These are phyloP conservation scores for Trifolium fragiferum DNA, from an alignment of 306 rosid species.

Conservation along the genomic window DNA sequence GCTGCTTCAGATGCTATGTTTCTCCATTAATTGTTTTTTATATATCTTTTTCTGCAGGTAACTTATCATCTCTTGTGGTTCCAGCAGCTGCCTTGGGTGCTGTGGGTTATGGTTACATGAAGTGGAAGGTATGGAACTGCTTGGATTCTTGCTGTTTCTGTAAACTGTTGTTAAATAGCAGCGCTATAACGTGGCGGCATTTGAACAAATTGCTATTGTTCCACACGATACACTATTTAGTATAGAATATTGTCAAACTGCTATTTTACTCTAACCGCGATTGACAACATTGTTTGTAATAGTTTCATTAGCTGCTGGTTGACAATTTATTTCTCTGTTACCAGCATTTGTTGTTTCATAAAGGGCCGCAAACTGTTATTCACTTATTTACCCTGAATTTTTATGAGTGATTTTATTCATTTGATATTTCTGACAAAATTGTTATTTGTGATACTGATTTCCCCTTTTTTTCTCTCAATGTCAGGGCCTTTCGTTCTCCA, in stretches of 20 bases:
- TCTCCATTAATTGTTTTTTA: slow-evolving; percentile 5
- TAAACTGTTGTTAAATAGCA: too few relatives aligned
- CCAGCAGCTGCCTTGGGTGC: slow-evolving; percentile 88
- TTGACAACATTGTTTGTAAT: neutral
- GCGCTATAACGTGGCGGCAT: too few relatives aligned
- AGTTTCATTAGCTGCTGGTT: slow-evolving; percentile 32
- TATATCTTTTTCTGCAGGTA: slow-evolving; percentile 55
- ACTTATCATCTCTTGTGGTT: slow-evolving; percentile 66
- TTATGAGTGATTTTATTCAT: slow-evolving; percentile 28
- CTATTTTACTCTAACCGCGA: too few relatives aligned
- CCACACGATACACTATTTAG: too few relatives aligned
- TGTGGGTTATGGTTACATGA: slow-evolving; percentile 92
- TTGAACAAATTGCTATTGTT: too few relatives aligned
- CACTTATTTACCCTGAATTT: slow-evolving; percentile 5
- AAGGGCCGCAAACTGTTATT: neutral
- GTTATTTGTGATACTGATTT: slow-evolving; percentile 18
- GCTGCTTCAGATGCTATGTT: slow-evolving; percentile 13
- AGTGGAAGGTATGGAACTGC: slow-evolving; percentile 79
- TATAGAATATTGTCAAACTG: too few relatives aligned
- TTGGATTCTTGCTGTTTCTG: slow-evolving; percentile 6
- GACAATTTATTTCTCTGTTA: slow-evolving; percentile 5
- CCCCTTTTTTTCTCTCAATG: slow-evolving; percentile 29
- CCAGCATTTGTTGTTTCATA: slow-evolving; percentile 19
- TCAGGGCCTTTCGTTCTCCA: slow-evolving; percentile 87
- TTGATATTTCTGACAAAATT: slow-evolving; percentile 21